These are phyloP conservation scores for Amoebophrya sp. DNA, from an alignment of 169 alveolate species.

Conservation along the genomic window DNA sequence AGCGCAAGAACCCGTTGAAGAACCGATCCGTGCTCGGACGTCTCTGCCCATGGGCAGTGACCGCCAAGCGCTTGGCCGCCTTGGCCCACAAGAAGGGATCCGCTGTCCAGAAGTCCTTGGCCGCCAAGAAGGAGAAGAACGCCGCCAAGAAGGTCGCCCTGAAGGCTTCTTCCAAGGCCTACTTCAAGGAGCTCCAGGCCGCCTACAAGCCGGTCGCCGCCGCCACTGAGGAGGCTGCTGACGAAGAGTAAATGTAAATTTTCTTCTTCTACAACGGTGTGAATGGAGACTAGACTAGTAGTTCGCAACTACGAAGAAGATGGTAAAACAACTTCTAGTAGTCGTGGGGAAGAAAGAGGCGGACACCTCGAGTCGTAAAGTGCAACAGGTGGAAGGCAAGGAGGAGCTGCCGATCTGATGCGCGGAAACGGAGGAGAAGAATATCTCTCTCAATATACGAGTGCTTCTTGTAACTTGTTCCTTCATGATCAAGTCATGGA, in stretches of 20 bases:
- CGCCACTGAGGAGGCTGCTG: conserved; percentile 29
- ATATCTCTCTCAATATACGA: no score
- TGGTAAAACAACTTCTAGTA: background rate
- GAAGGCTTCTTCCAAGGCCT: background rate
- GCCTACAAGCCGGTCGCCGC: conserved; percentile 28
- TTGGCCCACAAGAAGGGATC: conserved; percentile 37
- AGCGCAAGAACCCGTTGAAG: conserved; percentile 51
- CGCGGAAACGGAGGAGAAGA: no score
- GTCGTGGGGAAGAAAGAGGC: background rate
- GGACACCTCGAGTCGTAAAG: no score
- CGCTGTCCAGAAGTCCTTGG: conserved; percentile 31
- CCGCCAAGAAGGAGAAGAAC: background rate
- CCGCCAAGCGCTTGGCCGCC: background rate
- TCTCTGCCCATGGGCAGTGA: conserved; percentile 25
- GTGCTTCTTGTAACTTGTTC: no score
- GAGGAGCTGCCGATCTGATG: no score
- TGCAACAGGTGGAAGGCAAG: no score
- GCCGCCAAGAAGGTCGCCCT: conserved; percentile 33
- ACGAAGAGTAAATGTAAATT: conserved; percentile 30
- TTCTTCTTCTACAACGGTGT: no score
- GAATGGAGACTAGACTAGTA: no score
- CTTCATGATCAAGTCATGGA: no score
- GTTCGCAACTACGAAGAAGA: no score
- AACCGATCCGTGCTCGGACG: conserved; percentile 36
- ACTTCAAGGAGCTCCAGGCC: conserved; percentile 29